Evolutionary conservation across 2,329 filamentous ascomycete genomes (phyloP), one percentile per base, ranked within the genome.

Genomic region (Trichophyton verrucosum): DNA sequence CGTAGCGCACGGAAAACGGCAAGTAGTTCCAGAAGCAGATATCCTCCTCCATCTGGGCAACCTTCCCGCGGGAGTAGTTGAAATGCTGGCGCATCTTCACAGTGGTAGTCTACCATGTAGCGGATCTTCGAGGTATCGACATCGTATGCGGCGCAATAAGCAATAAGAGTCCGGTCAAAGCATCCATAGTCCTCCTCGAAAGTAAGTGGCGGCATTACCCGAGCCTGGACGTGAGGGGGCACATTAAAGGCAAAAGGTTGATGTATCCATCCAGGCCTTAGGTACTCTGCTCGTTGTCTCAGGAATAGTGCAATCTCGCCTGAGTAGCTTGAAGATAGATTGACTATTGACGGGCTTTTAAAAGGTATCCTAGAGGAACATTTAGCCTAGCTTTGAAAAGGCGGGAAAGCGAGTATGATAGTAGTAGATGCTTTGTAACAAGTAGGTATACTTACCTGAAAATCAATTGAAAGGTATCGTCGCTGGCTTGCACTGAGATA

Each of bases 71-170:
- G 80, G 6, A 86, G 75, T 7, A 89, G 77, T 64, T 81, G 79
- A 68, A 89, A 89, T 40, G 82, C 81, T 3, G 86, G 86, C 33
- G 80, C 81, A 73, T 89, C 85, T 69, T 88, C 86, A 63, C 80
- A 82, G 61, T 81, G 73, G 65, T 80, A 78, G 66, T 84, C 79
- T 61, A 86, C 80, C 4, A 78, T 78, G 67, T 87, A 87, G 59
- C 81, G 79, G 57, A 89, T 85, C 60, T 85, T 86, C 11, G 81
- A 81, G 2, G 86, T 83, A 66, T 87, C 84, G 22, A 87, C 76
- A 61, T 83, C 81, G 69, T 88, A 89, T 20, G 84, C 85, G 47
- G 86, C 78, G 68, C 85, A 88, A 68, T 88, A 88, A 38, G 85
- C 86, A 56, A 82, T 82, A 36, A 89, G 71, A 1, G 86, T 88